Evolutionary conservation across 345 rosid species (phyloP), one percentile per base, ranked within the genome.

Genomic region (Populus ilicifolia): DNA sequence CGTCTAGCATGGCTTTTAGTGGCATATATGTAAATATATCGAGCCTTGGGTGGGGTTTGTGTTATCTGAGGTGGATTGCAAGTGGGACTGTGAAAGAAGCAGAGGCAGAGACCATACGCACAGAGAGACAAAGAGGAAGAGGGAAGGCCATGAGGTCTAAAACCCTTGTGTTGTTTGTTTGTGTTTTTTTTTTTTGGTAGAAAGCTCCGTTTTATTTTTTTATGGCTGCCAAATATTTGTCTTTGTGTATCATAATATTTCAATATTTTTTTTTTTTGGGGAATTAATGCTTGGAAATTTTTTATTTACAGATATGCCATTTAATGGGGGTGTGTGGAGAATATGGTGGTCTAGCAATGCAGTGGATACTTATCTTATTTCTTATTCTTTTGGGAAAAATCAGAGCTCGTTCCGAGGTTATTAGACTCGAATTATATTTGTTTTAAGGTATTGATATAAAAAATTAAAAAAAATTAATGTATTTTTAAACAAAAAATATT

Each of bases 1-100:
- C 89, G 92, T 85, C 80, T 71, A 87, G 85, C 13, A n/a, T 75
- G 64, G 52, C 54, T 48, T 23, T 56, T 43, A 30, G 79, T 70
- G 78, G 73, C 56, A 78, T 41, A 71, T 20, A 36, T 35, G 80
- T 66, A 65, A 63, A 80, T 39, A 71, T 18, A 3, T 12, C 5
- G 73, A 43, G 20, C 21, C 6, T 44, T 64, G 78, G 78, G 72
- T 29, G 73, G 63, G 25, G 35, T 59, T 38, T 25, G 10, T 23
- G 43, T 21, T 67, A 33, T 38, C 38, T 64, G 44, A 48, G 27
- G 69, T 63, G 62, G 13, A 25, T 41, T 78, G 80, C 88, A 80
- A 85, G 81, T 82, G 75, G 86, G 80, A 71, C 75, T 43, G 84
- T 23, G 70, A 52, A 59, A 23, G 73, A 7, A 8, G 61, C 52